Evolutionary conservation across 768 basidiomycete species (phyloP), one percentile per base, ranked within the genome.

Genomic region (Lentinula lateritia): DNA sequence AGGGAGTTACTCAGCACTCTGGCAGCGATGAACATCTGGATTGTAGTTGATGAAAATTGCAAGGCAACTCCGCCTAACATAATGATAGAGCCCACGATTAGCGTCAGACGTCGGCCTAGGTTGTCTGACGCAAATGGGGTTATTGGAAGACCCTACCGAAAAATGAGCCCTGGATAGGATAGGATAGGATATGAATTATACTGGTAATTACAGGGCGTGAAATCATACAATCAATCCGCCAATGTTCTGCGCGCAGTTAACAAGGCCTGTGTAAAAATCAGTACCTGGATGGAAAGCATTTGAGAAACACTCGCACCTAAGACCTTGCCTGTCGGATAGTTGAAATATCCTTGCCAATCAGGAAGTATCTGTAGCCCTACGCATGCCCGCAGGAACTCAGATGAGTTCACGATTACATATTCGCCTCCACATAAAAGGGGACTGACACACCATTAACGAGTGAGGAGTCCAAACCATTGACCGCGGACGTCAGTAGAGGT

Each of bases 401-500:
- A 39, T 39, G 7, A 39, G 38, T 39, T 39, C 13, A 13, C 13
- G 28, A 28, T 28, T 2, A 28, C 28, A 28, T 13, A 39, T 39
- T 39, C 38, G 38, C 7, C 13, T 39, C 38, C 46, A 9, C 20
- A 5, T 23, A 20, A 18, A 10, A 6, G 16, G 4, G 42, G 16
- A 53, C 63, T 18, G 18, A 52, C 66, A 38, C 60, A 80, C 75
- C 76, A 66, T 88, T 88, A 15, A 87, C 76, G 50, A 87, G 72
- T n/a, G 86, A 88, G 3, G 85, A 84, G 68, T 89, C 86, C 54
- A 87, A 79, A 28, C 89, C 88, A 71, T 88, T 89, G 53, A 82
- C 81, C 13, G 80, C 74, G 16, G 86, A 82, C 15, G 88, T 87
- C 60, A 89, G 71, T n/a, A 90, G 75, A 1, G 88, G 85, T 15